Conservation (phyloP, 768 basidiomycete species). For the Leccinum olivaceopallidum region DNA sequence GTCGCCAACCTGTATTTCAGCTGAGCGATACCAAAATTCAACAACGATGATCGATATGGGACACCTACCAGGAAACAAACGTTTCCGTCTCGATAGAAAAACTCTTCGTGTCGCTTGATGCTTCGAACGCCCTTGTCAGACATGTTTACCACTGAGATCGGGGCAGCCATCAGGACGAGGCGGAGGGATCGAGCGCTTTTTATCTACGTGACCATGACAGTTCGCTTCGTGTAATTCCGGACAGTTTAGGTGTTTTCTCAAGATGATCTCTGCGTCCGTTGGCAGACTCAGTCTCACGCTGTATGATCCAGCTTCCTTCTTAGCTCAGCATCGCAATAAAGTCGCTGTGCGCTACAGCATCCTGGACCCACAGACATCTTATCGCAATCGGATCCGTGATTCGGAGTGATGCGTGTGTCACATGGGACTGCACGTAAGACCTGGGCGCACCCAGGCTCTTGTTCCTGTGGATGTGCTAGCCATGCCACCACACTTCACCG, state of each 20-base stretch:
- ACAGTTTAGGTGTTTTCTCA: conserved; percentile 13
- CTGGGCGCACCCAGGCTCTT: background rate
- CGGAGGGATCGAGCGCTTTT: conserved; percentile 2
- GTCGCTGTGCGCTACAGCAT: conserved; percentile 20
- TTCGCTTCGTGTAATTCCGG: conserved; percentile 6
- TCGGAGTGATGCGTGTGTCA: background rate
- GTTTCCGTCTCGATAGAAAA: conserved; percentile 57
- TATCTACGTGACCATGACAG: conserved; percentile 13
- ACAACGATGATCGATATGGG: background rate
- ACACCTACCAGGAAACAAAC: conserved; percentile 51
- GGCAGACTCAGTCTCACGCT: conserved; percentile 11
- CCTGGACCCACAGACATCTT: conserved; percentile 22
- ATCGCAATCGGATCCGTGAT: conserved; percentile 18
- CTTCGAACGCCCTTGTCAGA: conserved; percentile 13
- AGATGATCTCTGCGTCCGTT: conserved; percentile 8
- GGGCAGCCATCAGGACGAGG: background rate
- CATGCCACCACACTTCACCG: background rate
- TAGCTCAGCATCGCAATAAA: background rate
- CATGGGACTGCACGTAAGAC: background rate
- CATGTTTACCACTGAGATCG: background rate
- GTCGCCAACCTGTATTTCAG: conserved; percentile 32
- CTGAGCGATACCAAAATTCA: background rate
- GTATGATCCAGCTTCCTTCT: conserved; percentile 4
- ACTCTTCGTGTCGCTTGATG: conserved; percentile 34
- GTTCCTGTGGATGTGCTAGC: background rate